Percentiles rank a stretch among this genome's conserved stretches.
These are phyloP conservation scores for Phaeodactylum tricornutum DNA, from an alignment of 108 stramenopile genomes.

Conservation along the genomic window DNA sequence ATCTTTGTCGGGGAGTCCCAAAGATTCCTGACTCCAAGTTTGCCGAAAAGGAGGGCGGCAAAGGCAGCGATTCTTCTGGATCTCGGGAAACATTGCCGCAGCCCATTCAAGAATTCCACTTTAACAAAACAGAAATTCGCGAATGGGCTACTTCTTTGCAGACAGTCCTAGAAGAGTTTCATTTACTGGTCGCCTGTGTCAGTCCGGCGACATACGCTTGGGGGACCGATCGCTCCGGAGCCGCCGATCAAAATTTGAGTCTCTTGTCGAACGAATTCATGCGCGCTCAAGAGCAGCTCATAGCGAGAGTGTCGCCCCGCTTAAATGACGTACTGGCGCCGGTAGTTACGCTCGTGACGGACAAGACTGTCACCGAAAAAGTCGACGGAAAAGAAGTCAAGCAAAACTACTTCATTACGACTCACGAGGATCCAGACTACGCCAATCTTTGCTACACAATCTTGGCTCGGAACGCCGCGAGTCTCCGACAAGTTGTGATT, in stretches of 20 bases:
- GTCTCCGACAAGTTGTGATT: slow-evolving; percentile 55
- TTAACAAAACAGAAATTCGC: slow-evolving; percentile 18
- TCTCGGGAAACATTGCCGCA: no score
- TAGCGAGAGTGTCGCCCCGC: slow-evolving; percentile 39
- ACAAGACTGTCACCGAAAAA: slow-evolving; percentile 29
- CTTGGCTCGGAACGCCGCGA: slow-evolving; percentile 49
- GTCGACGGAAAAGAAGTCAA: slow-evolving; percentile 29
- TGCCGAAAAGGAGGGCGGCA: slow-evolving; percentile 4
- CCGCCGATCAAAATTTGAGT: slow-evolving; percentile 63
- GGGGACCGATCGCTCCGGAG: slow-evolving; percentile 78
- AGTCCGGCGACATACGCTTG: slow-evolving; percentile 65
- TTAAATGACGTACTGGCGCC: slow-evolving; percentile 74
- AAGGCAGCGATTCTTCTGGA: not conserved
- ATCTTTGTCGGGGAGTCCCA: slow-evolving; percentile 27
- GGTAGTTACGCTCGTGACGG: slow-evolving; percentile 59
- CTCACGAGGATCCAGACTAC: slow-evolving; percentile 55
- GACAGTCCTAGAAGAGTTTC: slow-evolving; percentile 54
- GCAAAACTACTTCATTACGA: slow-evolving; percentile 52
- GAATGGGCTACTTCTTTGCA: slow-evolving; percentile 58
- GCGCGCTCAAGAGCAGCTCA: slow-evolving; percentile 63
- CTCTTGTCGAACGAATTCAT: slow-evolving; percentile 49
- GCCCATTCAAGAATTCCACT: no score
- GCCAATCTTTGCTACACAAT: slow-evolving; percentile 43
- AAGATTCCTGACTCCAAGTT: slow-evolving; percentile 24
- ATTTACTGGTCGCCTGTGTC: slow-evolving; percentile 52